phyloP scores from a whole-genome alignment of 345 rosid genomes.

The Eucalyptus curtisii region DNA sequence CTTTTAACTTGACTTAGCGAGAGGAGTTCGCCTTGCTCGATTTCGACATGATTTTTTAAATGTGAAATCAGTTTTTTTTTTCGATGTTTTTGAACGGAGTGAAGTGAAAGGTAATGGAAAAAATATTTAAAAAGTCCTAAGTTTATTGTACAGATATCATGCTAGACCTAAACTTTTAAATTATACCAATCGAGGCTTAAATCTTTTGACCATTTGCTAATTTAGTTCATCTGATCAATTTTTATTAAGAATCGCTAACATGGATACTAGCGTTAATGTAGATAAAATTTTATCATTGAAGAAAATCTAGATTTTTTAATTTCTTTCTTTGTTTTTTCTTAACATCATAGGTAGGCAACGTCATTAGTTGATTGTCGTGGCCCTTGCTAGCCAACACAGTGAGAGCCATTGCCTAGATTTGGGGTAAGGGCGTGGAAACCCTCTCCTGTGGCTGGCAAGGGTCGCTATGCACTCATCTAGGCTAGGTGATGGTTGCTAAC shows the following conservation, averaged over 20 bases:
- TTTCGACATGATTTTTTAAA: not conserved
- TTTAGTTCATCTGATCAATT: fast-evolving
- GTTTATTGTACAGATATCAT: fast-evolving
- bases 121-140: too few species aligned
- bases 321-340: too few species aligned
- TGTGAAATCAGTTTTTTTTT: fast-evolving
- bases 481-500: fast-evolving
- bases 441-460: fast-evolving
- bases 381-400: fast-evolving
- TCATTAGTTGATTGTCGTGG: fast-evolving
- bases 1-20: not conserved
- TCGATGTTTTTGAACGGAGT: fast-evolving
- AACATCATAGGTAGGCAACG: too few species aligned
- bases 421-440: too few species aligned
- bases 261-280: not conserved
- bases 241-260: fast-evolving
- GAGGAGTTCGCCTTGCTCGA: fast-evolving
- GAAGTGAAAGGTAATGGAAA: too few species aligned
- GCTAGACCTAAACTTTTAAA: not conserved
- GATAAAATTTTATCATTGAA: too few species aligned
- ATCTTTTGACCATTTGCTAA: fast-evolving
- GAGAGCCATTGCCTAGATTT: too few species aligned
- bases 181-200: fast-evolving
- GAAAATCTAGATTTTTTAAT: too few species aligned
- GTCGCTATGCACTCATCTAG: too few species aligned